Evolutionary conservation across 768 basidiomycete species (phyloP), one percentile per base, ranked within the genome.

Genomic region (Leccinum aurantiacum): DNA sequence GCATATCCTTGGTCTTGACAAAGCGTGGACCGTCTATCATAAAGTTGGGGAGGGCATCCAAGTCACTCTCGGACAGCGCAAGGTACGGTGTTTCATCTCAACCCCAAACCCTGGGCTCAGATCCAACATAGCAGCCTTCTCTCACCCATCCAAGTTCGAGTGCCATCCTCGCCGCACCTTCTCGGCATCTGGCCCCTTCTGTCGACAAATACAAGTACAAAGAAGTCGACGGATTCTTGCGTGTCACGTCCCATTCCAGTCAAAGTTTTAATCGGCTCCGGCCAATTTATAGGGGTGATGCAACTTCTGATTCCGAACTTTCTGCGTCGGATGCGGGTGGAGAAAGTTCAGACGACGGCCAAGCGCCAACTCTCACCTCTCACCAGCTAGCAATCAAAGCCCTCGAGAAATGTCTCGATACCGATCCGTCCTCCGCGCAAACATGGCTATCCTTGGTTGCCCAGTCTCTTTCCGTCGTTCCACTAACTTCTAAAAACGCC

Each of bases 181-280:
- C 77, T 4, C 80, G 82, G 55, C 79, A 79, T 56, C 69, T 89
- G n/a, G 57, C 78, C 19, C 65, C 72, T 25, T 68, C 79, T 41
- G 60, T 72, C 48, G 69, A 76, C 58, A 67, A 66, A 53, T 74
- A 77, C 64, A 84, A 79, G 66, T 83, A 86, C 67, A 75, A 82
- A 58, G 89, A 90, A 71, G 68, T 79, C n/a, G 82, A 89, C 61
- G 89, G 88, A 9, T 86, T 89, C 66, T 75, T 91, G 29, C 82
- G 78, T 44, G 74, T 91, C 9, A 77, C 84, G 17, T 79, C 85
- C 15, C 74, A 74, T 15, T 69, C 70, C n/a, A 57, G 53, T 58
- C 71, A 56, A 60, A 62, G 54, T 63, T 65, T 46, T 11, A 74
- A 80, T 56, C 77, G 79, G 14, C 85, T 88, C 64, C 82, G 83